Evolutionary conservation across 768 basidiomycete species (phyloP), one percentile per base, ranked within the genome.

Genomic region (Mycena venus): DNA sequence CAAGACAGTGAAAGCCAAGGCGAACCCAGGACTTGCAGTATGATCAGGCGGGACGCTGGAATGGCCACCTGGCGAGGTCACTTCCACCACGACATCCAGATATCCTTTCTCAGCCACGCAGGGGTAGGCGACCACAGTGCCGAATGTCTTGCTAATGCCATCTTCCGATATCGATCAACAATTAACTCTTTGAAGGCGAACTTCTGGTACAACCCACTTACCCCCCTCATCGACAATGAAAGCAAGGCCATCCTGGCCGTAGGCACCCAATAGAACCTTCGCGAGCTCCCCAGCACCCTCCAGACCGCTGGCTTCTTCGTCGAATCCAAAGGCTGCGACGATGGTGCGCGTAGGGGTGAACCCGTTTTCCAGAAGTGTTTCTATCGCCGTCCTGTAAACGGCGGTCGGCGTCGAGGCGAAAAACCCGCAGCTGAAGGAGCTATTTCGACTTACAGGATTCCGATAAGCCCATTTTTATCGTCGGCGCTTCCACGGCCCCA

Each of bases 171-270:
- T 17, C 25, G 23, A 58, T 38, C 17, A 4, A 51, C 17, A 27
- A 14, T 42, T 17, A 42, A 17, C 19, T 42, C 9, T 17, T 4
- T 8, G 15, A 42, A 4, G 12, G 12, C 12, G 19, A 17, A 17
- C 19, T 42, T 27, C 15, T 10, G 49, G 51, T 53, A 21, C 3
- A 23, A 0, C 42, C 17, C 53, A 72, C 44, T 9, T 14, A 72
- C 53, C 44, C 25, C 93, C 93, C 80, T 95, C 94, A 75, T 95
- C 93, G 49, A 94, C 82, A 32, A 94, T 78, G 75, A 94, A 84
- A 0, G 91, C 87, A 75, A 92, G 88, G 14, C 88, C 86, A 75
- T 92, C 79, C 62, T 82, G 73, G 49, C 92, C 94, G 77, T 91
- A 93, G 27, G 85, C 85, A 2, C 83, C 61, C 42, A 88, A 76